A percentile compares a stretch with the other conserved stretches of the same genome.
Evolutionary conservation across 2,329 filamentous ascomycete genomes (phyloP).

Genomic region (Tolypocladium cylindrosporum): DNA sequence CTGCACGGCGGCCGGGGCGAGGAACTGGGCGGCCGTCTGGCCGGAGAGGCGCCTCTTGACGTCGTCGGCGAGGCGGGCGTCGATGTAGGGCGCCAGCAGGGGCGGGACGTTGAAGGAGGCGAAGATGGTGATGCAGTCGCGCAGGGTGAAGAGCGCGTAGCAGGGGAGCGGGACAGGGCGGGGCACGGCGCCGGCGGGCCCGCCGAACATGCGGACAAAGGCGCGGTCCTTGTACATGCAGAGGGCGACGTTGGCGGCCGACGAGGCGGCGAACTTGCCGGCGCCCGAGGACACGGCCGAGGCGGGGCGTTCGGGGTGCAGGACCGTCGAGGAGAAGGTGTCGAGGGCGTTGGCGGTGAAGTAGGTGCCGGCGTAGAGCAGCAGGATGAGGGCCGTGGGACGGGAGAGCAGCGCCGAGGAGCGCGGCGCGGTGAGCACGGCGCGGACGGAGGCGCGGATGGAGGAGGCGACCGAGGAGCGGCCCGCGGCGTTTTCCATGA

Average conservation of each 20-base stretch:
- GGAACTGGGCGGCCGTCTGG: conserved; percentile 65
- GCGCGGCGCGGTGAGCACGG: conserved; percentile 51
- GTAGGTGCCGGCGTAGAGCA: conserved; percentile 83
- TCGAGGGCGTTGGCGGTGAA: conserved; percentile 81
- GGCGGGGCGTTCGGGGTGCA: conserved; percentile 38
- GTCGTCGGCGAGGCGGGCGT: conserved; percentile 41
- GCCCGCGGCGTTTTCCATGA: conserved; percentile 75
- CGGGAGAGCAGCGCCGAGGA: conserved; percentile 46
- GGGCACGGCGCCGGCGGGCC: conserved; percentile 33
- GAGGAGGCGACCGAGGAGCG: conserved; percentile 48
- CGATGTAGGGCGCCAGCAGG: conserved; percentile 61
- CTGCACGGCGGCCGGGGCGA: conserved; percentile 71
- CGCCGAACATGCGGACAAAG: conserved; percentile 75
- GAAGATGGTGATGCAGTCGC: conserved; percentile 85
- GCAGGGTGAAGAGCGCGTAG: conserved; percentile 68
- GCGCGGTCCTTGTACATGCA: conserved; percentile 85
- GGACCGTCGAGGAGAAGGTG: conserved; percentile 58
- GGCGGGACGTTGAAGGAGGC: conserved; percentile 85
- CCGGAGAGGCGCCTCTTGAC: conserved; percentile 34
- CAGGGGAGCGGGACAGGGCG: conserved; percentile 57
- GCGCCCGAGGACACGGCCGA: conserved; percentile 60
- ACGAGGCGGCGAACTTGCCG: conserved; percentile 72
- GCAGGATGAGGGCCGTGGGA: conserved; percentile 59
- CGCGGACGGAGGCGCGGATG: conserved; percentile 45
- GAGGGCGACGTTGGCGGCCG: conserved; percentile 71